These are phyloP conservation scores for Penicillium desertorum DNA, from an alignment of 495 filamentous ascomycete genomes.

Conservation along the genomic window DNA sequence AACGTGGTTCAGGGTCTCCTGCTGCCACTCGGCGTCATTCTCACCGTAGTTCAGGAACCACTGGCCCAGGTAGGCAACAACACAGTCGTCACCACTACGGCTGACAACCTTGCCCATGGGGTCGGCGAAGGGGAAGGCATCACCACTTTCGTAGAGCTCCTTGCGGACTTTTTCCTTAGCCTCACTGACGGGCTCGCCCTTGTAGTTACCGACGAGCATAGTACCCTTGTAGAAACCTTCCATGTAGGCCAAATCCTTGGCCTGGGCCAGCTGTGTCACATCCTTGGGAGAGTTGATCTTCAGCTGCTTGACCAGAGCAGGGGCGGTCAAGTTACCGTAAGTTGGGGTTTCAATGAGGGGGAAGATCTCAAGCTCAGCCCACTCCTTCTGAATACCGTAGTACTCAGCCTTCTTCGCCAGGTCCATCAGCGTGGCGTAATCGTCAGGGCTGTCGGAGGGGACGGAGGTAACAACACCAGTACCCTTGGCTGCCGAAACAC, in stretches of 20 bases:
- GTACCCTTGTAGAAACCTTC: constrained; percentile 97
- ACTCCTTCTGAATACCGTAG: constrained; percentile 95
- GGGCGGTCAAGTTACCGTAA: constrained; percentile 82
- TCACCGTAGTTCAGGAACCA: constrained; percentile 98
- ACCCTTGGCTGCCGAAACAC: constrained; percentile 86
- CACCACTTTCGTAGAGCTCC: constrained; percentile 71
- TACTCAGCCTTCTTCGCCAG: constrained; percentile 96
- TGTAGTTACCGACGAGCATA: constrained; percentile 87
- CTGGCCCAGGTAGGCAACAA: constrained; percentile 90
- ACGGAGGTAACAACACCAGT: constrained; percentile 96
- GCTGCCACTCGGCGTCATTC: constrained; percentile 72
- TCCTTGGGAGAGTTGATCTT: constrained; percentile 98
- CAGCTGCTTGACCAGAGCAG: constrained; percentile 80
- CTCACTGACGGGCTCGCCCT: constrained; percentile 77
- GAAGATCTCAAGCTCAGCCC: constrained; percentile 83
- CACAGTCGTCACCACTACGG: constrained; percentile 84
- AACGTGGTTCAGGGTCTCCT: constrained; percentile 70
- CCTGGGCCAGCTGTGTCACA: constrained; percentile 80
- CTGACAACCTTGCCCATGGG: constrained; percentile 85
- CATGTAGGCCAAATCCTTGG: constrained; percentile 95
- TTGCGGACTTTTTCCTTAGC: constrained; percentile 85
- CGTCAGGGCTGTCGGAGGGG: constrained; percentile 92
- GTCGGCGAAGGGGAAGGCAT: constrained; percentile 90
- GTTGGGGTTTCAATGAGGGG: constrained; percentile 89
- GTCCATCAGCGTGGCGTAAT: constrained; percentile 85